A percentile compares a stretch with the other conserved stretches of the same genome.
Conservation (phyloP, 257 asterid species). For the Fraxinus excelsior region DNA sequence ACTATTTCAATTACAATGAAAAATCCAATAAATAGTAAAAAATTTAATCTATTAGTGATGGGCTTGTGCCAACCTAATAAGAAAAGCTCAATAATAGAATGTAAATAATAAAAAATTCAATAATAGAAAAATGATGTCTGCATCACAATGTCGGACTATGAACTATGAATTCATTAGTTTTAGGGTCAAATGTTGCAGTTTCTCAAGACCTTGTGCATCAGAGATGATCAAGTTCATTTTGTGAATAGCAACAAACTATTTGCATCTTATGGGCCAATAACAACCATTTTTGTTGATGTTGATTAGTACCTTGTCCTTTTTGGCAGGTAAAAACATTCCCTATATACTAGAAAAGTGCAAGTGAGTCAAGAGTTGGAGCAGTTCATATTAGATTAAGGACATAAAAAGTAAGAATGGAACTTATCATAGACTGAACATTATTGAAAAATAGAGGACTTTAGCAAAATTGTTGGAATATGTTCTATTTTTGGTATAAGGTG, state of each 20-base stretch:
- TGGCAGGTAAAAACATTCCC: constrained; percentile 95
- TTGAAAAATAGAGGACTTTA: not conserved
- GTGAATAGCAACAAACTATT: constrained; percentile 98
- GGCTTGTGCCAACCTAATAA: too few species aligned
- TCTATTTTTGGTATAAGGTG: not conserved
- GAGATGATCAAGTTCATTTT: constrained; percentile 91
- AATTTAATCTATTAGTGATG: too few species aligned
- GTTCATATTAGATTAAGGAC: not conserved
- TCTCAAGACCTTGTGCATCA: too few species aligned
- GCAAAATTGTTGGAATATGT: not conserved
- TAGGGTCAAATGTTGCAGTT: too few species aligned
- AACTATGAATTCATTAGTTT: too few species aligned
- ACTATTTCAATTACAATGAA: too few species aligned
- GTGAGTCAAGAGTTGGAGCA: constrained; percentile 23
- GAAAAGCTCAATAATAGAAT: too few species aligned
- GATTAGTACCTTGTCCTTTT: constrained; percentile 93
- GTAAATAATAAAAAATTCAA: too few species aligned
- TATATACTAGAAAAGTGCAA: constrained; percentile 31
- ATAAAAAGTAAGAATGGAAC: not conserved
- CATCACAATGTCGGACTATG: too few species aligned
- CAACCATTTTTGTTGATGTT: constrained; percentile 85
- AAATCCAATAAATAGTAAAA: too few species aligned
- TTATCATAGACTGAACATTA: not conserved
- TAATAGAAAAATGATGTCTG: too few species aligned
- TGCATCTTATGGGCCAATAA: constrained; percentile 92